Conservation (phyloP, 2,329 filamentous ascomycete genomes). For the Stachybotrys chlorohalonatus region DNA sequence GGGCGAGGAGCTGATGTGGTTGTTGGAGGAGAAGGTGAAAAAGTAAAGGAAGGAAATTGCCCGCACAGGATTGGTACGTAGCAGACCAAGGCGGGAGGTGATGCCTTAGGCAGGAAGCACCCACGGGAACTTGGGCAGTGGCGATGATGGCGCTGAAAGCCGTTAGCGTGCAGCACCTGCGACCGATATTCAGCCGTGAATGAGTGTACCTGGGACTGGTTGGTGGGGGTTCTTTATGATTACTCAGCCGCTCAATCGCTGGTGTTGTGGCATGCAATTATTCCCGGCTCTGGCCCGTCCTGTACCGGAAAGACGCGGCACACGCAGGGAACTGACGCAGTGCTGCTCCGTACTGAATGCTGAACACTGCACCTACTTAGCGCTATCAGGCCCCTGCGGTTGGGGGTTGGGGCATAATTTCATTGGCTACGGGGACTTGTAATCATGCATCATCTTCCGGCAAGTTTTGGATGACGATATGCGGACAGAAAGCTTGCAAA, state of each 20-base stretch:
- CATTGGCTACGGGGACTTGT: not conserved
- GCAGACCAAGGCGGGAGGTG: too few species aligned
- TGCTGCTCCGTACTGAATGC: too few species aligned
- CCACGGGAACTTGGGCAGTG: too few species aligned
- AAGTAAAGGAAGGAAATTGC: not conserved
- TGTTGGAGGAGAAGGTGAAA: not conserved
- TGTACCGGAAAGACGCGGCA: not conserved
- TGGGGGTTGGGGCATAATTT: not conserved
- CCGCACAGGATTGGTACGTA: too few species aligned
- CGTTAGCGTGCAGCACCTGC: not conserved
- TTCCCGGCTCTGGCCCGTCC: not conserved
- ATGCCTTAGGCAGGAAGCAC: not conserved
- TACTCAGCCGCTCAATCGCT: too few species aligned
- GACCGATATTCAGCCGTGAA: not conserved
- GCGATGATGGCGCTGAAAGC: not conserved
- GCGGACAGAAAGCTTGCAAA: not conserved
- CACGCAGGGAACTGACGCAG: not conserved
- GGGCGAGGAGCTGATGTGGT: not conserved
- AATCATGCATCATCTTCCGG: not conserved
- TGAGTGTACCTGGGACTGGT: too few species aligned
- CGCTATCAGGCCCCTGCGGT: not conserved
- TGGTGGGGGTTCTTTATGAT: too few species aligned
- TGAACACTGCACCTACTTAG: not conserved
- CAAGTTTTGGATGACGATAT: not conserved
- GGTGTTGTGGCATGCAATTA: not conserved